These are phyloP conservation scores for Calonectria fujianensis DNA, from an alignment of 2,329 filamentous ascomycete genomes.

Conservation along the genomic window DNA sequence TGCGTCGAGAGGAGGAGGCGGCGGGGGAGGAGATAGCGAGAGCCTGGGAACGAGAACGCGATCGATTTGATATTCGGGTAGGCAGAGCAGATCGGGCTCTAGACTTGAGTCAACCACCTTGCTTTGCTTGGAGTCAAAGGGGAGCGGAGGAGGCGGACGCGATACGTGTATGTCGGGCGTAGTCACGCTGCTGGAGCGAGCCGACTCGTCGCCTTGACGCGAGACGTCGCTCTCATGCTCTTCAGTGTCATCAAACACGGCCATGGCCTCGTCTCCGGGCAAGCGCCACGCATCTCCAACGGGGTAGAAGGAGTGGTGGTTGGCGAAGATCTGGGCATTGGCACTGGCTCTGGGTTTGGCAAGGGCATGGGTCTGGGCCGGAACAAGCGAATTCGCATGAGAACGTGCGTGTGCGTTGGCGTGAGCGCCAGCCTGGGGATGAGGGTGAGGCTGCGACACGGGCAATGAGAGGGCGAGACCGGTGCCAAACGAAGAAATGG, in stretches of 20 bases:
- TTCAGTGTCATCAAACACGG: constrained; percentile 48
- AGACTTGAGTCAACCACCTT: constrained; percentile 41
- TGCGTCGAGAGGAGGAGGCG: constrained; percentile 33
- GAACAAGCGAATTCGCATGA: constrained; percentile 36
- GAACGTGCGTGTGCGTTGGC: constrained; percentile 39
- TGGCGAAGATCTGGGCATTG: constrained; percentile 36
- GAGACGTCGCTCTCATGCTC: constrained; percentile 54
- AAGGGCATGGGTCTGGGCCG: constrained; percentile 31
- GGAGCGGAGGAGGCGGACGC: constrained; percentile 48
- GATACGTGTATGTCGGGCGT: constrained; percentile 52
- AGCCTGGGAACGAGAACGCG: constrained; percentile 33
- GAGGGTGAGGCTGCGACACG: constrained; percentile 39
- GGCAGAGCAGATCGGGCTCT: constrained; percentile 40
- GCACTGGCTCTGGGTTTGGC: constrained; percentile 26
- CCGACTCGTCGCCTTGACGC: constrained; percentile 54
- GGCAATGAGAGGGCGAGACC: constrained; percentile 32
- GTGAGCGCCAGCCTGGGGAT: constrained; percentile 30
- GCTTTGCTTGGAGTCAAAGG: constrained; percentile 39
- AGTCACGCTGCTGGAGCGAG: constrained; percentile 55
- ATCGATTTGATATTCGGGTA: constrained; percentile 27
- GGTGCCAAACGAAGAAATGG: constrained; percentile 27
- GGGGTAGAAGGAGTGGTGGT: constrained; percentile 40
- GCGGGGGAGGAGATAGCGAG: constrained; percentile 39
- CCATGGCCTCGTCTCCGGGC: constrained; percentile 48
- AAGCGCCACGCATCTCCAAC: constrained; percentile 44